These are phyloP conservation scores for Populus hybrid DNA, from an alignment of 441 rosid genomes.

Conservation along the genomic window DNA sequence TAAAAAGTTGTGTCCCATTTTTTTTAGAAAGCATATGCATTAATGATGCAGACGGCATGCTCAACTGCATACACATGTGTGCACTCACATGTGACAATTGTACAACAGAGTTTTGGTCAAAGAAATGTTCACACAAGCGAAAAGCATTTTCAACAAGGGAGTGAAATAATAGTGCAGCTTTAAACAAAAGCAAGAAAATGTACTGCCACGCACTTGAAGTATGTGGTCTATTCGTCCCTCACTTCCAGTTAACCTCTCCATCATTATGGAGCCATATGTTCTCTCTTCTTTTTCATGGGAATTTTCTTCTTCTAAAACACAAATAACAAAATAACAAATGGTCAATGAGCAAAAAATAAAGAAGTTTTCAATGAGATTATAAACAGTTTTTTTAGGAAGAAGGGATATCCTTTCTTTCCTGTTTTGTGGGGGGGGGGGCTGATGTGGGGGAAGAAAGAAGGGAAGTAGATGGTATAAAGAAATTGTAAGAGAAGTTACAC, in stretches of 20 bases:
- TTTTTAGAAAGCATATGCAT: background rate
- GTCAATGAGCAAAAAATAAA: background rate
- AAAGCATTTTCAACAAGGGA: background rate
- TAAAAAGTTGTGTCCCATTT: background rate
- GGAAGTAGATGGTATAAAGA: background rate
- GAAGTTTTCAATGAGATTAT: background rate
- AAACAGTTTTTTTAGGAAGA: background rate
- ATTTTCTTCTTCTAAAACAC: constrained; percentile 47
- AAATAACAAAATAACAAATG: background rate
- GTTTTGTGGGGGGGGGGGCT: background rate
- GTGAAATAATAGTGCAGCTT: background rate
- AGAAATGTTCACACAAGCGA: background rate
- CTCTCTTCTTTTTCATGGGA: constrained; percentile 47
- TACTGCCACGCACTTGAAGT: constrained; percentile 59
- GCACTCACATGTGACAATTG: background rate
- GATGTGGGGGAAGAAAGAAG: background rate
- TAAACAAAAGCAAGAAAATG: background rate
- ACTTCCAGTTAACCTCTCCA: constrained; percentile 76
- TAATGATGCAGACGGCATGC: background rate
- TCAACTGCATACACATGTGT: background rate
- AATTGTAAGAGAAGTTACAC: constrained; percentile 5
- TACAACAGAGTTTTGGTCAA: background rate
- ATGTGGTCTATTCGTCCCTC: constrained; percentile 81
- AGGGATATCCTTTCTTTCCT: background rate
- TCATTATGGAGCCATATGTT: constrained; percentile 79